Evolutionary conservation across 345 rosid genomes (phyloP).

Genomic region (Balakata baccata): DNA sequence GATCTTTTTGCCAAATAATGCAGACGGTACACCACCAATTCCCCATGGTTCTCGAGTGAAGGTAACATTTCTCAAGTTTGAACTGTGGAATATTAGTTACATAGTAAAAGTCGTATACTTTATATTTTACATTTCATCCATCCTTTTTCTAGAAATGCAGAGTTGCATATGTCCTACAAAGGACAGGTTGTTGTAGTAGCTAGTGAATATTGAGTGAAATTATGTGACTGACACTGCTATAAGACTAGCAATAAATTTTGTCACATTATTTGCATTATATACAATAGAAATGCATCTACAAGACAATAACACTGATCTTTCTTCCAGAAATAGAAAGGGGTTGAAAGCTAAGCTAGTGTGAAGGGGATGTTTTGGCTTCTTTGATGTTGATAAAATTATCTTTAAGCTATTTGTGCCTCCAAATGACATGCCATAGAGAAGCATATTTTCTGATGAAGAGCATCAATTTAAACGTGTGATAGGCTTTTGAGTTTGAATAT

Average conservation of each 20-base stretch:
- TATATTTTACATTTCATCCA: neutral
- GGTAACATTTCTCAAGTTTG: constrained; percentile 43
- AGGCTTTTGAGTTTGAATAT: neutral
- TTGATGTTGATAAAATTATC: neutral
- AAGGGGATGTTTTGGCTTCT: neutral
- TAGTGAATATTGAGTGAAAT: constrained; percentile 9
- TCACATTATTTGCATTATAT: too few relatives aligned
- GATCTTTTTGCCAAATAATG: constrained; percentile 89
- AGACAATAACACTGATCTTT: neutral
- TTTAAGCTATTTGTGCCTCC: neutral
- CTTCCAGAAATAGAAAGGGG: neutral
- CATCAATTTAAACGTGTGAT: neutral
- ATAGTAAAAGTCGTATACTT: neutral
- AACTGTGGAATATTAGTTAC: neutral
- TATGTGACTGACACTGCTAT: neutral
- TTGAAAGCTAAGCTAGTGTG: neutral
- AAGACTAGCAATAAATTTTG: too few relatives aligned
- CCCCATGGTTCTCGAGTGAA: constrained; percentile 97
- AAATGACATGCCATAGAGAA: neutral
- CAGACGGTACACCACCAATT: constrained; percentile 84
- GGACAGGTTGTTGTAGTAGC: neutral
- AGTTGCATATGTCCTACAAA: neutral
- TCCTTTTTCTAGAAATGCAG: neutral
- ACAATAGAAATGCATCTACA: too few relatives aligned
- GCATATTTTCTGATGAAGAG: neutral